phyloP scores from a whole-genome alignment of 192 early-diverging fungal species.

The Backusella luteola region DNA sequence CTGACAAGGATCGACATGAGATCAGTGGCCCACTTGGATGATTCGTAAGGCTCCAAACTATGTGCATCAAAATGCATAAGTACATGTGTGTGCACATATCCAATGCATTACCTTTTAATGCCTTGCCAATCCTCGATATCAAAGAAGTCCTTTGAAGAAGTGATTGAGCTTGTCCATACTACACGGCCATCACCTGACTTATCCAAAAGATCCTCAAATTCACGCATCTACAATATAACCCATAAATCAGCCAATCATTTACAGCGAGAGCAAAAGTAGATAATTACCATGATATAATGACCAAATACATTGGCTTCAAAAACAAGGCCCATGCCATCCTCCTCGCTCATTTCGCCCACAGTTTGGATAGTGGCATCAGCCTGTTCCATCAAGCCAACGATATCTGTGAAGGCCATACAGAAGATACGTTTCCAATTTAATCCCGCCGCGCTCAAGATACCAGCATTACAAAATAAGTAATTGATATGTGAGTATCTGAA shows the following conservation, averaged over 20 bases:
- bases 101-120: conserved; percentile 29
- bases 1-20: conserved; percentile 41
- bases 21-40: conserved; percentile 55
- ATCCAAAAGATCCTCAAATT: conserved; percentile 42
- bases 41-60: conserved; percentile 49
- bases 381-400: conserved; percentile 35
- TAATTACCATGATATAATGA: conserved; percentile 54
- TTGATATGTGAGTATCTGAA: conserved; percentile 41
- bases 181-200: conserved; percentile 42
- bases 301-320: conserved; percentile 60
- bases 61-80: background rate
- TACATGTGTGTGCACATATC: background rate
- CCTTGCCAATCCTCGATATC: conserved; percentile 51
- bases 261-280: background rate
- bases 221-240: conserved; percentile 37
- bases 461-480: conserved; percentile 58
- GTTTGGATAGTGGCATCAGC: conserved; percentile 46
- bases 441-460: conserved; percentile 40
- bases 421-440: conserved; percentile 40
- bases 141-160: conserved; percentile 34
- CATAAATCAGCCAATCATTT: background rate
- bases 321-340: conserved; percentile 53
- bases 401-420: conserved; percentile 30
- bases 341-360: conserved; percentile 43
- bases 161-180: conserved; percentile 57